Percentiles rank a stretch among this genome's conserved stretches.
Conservation (phyloP, 495 filamentous ascomycete species). For the Tuber brumale region DNA sequence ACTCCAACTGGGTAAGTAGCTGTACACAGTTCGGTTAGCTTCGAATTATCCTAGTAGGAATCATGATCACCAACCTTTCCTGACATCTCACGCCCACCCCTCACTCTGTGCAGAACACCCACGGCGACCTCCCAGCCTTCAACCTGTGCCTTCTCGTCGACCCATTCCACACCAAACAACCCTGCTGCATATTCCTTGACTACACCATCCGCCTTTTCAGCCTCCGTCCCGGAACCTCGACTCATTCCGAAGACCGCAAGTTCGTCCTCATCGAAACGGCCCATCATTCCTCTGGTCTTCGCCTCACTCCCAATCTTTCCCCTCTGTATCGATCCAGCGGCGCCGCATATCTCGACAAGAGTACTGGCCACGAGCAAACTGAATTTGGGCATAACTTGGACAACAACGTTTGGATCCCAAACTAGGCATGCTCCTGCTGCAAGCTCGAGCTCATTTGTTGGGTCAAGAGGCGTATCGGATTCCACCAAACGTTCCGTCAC, state of each 20-base stretch:
- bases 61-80: slow-evolving; percentile 27
- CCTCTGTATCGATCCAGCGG: slow-evolving; percentile 24
- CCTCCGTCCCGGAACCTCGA: slow-evolving; percentile 5
- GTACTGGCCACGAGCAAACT: slow-evolving; percentile 29
- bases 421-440: slow-evolving; percentile 22
- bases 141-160: slow-evolving; percentile 34
- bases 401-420: slow-evolving; percentile 23
- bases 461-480: slow-evolving; percentile 31
- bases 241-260: slow-evolving; percentile 25
- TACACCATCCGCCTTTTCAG: slow-evolving; percentile 25
- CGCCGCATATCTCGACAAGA: slow-evolving; percentile 37
- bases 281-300: slow-evolving; percentile 17
- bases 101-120: slow-evolving; percentile 29
- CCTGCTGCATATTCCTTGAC: slow-evolving; percentile 31
- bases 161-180: slow-evolving; percentile 36
- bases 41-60: neutral
- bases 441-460: slow-evolving; percentile 28
- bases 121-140: slow-evolving; percentile 41
- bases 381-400: slow-evolving; percentile 31
- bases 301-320: slow-evolving; percentile 14
- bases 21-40: slow-evolving; percentile 11
- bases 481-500: slow-evolving; percentile 26
- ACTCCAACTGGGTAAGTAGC: slow-evolving; percentile 38
- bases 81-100: slow-evolving; percentile 29
- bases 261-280: slow-evolving; percentile 37